A percentile compares a stretch with the other conserved stretches of the same genome.
phyloP scores from a whole-genome alignment of 1,284 basidiomycete species.

The Rhodotorula mucilaginosa region DNA sequence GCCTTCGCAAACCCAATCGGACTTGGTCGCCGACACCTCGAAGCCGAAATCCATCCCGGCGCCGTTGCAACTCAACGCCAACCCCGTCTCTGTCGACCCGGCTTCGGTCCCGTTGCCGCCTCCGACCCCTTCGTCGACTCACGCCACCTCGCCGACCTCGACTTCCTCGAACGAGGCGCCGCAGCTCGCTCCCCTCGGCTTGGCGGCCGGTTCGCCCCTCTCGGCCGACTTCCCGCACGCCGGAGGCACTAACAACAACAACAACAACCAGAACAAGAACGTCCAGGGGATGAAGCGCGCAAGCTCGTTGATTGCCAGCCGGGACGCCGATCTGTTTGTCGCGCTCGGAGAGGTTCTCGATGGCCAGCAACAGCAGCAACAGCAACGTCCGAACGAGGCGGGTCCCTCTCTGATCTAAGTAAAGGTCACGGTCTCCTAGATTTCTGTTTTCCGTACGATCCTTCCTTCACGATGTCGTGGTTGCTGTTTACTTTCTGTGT shows the following conservation, averaged over 20 bases:
- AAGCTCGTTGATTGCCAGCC: conserved; percentile 38
- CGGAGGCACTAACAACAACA: neutral
- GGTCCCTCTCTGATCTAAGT: neutral
- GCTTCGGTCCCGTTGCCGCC: conserved; percentile 26
- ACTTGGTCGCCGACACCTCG: neutral
- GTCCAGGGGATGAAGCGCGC: conserved; percentile 31
- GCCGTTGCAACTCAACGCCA: neutral
- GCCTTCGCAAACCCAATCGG: neutral
- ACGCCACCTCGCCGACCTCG: neutral
- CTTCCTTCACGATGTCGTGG: no score
- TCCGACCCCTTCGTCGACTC: conserved; percentile 11
- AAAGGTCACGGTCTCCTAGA: no score
- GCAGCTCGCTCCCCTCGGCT: conserved; percentile 25
- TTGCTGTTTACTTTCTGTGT: neutral
- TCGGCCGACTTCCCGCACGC: conserved; percentile 18
- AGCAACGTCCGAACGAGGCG: neutral
- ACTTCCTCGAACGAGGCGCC: conserved; percentile 10
- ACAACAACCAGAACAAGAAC: neutral
- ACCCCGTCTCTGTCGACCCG: conserved; percentile 10
- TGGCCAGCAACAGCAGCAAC: neutral
- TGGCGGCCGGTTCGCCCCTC: conserved; percentile 28
- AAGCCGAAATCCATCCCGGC: neutral
- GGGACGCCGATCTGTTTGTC: conserved; percentile 43
- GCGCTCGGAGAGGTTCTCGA: conserved; percentile 39
- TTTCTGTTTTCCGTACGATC: neutral